phyloP scores from a whole-genome alignment of 2,329 filamentous ascomycete species.

The Aureobasidium sp. region DNA sequence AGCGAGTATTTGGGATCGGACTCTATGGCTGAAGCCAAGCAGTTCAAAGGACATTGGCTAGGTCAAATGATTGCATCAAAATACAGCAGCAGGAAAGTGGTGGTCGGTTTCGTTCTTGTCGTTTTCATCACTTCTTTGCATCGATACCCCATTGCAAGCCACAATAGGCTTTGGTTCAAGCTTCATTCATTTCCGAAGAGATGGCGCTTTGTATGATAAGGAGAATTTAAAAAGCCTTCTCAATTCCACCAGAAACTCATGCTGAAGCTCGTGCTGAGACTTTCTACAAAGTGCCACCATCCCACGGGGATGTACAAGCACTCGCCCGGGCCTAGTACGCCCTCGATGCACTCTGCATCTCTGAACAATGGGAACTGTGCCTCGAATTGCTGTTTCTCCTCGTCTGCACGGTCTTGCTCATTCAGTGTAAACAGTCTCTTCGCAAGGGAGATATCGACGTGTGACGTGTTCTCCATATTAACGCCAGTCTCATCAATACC shows the following conservation, averaged over 20 bases:
- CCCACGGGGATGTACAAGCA: constrained; percentile 83
- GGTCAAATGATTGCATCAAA: background rate
- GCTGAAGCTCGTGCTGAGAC: constrained; percentile 78
- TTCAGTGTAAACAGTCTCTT: constrained; percentile 15
- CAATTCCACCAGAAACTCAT: constrained; percentile 95
- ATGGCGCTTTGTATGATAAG: background rate
- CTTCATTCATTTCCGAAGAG: background rate
- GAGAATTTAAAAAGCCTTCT: constrained; percentile 9
- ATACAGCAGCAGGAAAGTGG: background rate
- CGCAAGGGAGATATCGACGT: constrained; percentile 52
- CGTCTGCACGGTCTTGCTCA: constrained; percentile 12
- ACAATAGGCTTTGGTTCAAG: background rate
- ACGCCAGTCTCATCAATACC: constrained; percentile 58
- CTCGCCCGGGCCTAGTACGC: constrained; percentile 71
- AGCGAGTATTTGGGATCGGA: background rate
- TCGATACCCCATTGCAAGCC: constrained; percentile 9
- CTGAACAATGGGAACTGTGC: constrained; percentile 46
- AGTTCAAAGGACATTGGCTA: background rate
- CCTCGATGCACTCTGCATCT: constrained; percentile 61
- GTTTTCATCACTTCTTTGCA: background rate
- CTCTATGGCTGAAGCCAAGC: background rate
- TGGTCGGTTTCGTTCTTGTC: background rate
- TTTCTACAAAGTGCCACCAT: constrained; percentile 97
- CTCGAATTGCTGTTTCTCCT: constrained; percentile 24
- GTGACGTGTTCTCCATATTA: constrained; percentile 87